phyloP scores from a whole-genome alignment of 2,329 filamentous ascomycete species.

The Diaporthe nobilis region DNA sequence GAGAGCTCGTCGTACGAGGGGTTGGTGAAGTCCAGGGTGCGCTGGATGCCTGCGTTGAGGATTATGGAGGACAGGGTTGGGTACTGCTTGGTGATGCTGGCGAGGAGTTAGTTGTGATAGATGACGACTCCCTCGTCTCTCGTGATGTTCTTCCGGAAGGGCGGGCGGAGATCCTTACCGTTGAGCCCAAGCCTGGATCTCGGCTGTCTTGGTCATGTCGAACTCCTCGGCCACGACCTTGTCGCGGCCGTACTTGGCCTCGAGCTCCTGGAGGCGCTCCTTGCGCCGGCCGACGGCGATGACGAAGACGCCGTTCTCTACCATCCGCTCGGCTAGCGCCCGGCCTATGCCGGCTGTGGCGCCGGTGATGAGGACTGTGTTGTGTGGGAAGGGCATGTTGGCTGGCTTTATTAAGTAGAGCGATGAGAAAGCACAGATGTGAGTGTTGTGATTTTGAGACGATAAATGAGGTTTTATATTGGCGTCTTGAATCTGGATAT shows the following conservation, averaged over 20 bases:
- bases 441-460: neutral
- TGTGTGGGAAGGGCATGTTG: constrained; percentile 68
- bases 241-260: constrained; percentile 57
- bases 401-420: neutral
- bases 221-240: constrained; percentile 58
- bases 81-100: constrained; percentile 54
- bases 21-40: constrained; percentile 60
- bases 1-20: constrained; percentile 50
- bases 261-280: constrained; percentile 64
- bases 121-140: neutral
- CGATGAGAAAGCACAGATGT: neutral
- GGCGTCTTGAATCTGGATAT: neutral
- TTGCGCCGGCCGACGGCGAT: constrained; percentile 69
- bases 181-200: constrained; percentile 58
- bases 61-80: constrained; percentile 69
- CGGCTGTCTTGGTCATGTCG: constrained; percentile 61
- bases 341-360: constrained; percentile 68
- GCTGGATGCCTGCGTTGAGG: constrained; percentile 71
- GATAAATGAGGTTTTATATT: neutral
- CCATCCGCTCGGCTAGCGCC: constrained; percentile 58
- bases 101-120: neutral
- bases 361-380: constrained; percentile 68
- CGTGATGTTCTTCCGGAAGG: no score
- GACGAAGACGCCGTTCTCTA: constrained; percentile 64
- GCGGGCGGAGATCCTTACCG: constrained; percentile 47